phyloP scores from a whole-genome alignment of 164 flowering plant species.

The Nymphaea colorata region DNA sequence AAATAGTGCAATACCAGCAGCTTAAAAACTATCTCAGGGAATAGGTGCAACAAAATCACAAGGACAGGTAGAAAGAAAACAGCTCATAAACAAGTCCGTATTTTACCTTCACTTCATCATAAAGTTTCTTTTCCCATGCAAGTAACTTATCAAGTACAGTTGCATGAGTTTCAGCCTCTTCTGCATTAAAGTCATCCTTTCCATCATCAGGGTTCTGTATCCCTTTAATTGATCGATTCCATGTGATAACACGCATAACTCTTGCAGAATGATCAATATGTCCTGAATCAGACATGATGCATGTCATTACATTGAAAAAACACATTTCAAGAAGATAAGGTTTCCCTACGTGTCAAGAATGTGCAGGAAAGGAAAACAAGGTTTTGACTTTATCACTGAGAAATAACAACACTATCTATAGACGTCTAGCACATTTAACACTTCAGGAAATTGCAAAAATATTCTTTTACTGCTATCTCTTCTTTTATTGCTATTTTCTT shows the following conservation, averaged over 20 bases:
- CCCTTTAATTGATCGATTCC: conserved; percentile 69
- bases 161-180: conserved; percentile 84
- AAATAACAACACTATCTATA: no score
- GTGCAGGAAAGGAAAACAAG: not conserved
- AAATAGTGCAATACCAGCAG: not conserved
- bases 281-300: conserved; percentile 27
- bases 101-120: conserved; percentile 91
- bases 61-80: not conserved
- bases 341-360: not conserved
- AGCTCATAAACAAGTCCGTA: not conserved
- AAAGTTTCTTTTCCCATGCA: conserved; percentile 97
- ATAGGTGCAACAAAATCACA: not conserved
- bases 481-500: no score
- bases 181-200: conserved; percentile 47
- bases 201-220: conserved; percentile 34
- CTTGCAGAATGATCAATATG: conserved; percentile 87
- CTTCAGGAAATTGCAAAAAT: no score
- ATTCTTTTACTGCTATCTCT: no score
- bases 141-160: conserved; percentile 81
- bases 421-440: no score
- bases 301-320: not conserved
- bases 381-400: no score
- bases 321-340: conserved; percentile 2
- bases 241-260: conserved; percentile 91
- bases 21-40: not conserved